Evolutionary conservation across 768 basidiomycete genomes (phyloP).

Genomic region (Lenzites betulinus): DNA sequence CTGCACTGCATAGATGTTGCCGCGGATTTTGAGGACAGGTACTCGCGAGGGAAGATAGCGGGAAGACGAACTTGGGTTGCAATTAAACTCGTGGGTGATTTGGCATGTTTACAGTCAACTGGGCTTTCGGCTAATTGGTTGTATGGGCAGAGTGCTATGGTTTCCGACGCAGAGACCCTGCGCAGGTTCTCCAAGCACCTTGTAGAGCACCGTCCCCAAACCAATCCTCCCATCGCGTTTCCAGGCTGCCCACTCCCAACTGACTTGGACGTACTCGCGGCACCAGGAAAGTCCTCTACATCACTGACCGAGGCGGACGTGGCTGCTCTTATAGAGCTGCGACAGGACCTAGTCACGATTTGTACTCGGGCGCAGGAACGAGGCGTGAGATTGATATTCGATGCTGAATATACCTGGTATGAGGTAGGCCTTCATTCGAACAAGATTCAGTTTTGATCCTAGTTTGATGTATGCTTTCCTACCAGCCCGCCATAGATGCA

Average conservation of each 20-base stretch:
- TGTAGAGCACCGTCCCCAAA: constrained; percentile 40
- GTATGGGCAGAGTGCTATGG: constrained; percentile 58
- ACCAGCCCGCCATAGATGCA: constrained; percentile 80
- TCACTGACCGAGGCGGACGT: constrained; percentile 59
- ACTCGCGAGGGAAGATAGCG: constrained; percentile 11
- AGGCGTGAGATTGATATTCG: constrained; percentile 73
- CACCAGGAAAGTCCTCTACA: constrained; percentile 19
- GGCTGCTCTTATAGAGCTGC: constrained; percentile 57
- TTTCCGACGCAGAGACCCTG: constrained; percentile 63
- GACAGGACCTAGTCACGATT: constrained; percentile 62
- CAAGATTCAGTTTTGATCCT: neutral
- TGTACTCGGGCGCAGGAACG: constrained; percentile 61
- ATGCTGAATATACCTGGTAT: constrained; percentile 73
- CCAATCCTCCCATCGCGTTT: constrained; percentile 49
- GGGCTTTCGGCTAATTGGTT: neutral
- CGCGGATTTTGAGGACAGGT: constrained; percentile 73
- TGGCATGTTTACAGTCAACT: neutral
- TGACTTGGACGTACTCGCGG: constrained; percentile 57
- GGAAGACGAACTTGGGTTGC: constrained; percentile 80
- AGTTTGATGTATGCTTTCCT: neutral
- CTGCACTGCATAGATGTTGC: constrained; percentile 74
- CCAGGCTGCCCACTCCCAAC: constrained; percentile 65
- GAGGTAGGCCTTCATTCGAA: constrained; percentile 32
- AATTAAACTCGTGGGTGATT: constrained; percentile 67
- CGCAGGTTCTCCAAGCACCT: constrained; percentile 64